Base-by-base conservation (phyloP, 169 alveolate species). In the Cryptosporidium ubiquitum region DNA sequence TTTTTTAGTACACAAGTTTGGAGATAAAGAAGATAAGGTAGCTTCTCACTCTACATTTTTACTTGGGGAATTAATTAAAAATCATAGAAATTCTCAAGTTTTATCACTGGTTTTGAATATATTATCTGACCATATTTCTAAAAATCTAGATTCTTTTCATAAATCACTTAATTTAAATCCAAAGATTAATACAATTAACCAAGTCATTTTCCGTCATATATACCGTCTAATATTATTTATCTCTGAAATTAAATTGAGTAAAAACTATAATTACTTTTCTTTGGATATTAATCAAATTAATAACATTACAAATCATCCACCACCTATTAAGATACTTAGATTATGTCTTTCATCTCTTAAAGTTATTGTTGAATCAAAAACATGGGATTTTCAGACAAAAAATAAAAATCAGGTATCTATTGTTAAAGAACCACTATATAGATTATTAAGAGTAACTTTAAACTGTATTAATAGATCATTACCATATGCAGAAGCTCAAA, bases 401-500 rank as follows among this genome's bases (percentile, higher is more conserved):
- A 64, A 10, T 79, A 57, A 58, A 16, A 57, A 37, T 31, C 51
- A 55, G 18, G 57, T 55, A 14, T 37, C 58, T 26, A 61, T 42
- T 7, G 51, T 79, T 40, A 64, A 64, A 14, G 68, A 79, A 64
- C 68, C 89, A 5, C 9, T 79, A 31, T 79, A 79, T 26, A 58
- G 89, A 61, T 31, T 79, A 26, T 64, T 79, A 44, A 57, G 89
- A 61, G 89, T 79, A n/a, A 64, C 89, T 3, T 61, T 79, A 37
- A 79, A 79, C 40, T 58, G 89, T 23, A 79, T 79, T 16, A 79
- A 64, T 40, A 79, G 89, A 18, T 79, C 89, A 12, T 29, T 79
- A 12, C 89, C 89, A 40, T 79, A 79, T 61, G 89, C 89, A 16
- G 89, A 79, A 42, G 31, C 79, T 9, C 89, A 79, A 37, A 79